phyloP scores from a whole-genome alignment of 148 eudicot genomes.

The Polygonum maritimum region DNA sequence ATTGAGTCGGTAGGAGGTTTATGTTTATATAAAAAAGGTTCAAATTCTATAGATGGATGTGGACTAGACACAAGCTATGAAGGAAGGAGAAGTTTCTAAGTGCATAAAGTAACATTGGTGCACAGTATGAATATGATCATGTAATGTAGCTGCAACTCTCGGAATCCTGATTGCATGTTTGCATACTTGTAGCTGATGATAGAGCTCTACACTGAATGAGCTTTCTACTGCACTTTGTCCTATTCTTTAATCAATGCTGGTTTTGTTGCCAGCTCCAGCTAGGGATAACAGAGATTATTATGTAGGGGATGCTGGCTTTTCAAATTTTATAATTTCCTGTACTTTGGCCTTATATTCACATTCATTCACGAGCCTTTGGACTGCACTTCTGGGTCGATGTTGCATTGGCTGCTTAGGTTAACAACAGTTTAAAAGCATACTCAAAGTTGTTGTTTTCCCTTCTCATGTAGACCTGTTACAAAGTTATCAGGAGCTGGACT shows the following conservation, averaged over 20 bases:
- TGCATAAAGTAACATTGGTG: background rate
- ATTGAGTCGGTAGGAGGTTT: background rate
- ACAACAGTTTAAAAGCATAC: too few relatives aligned
- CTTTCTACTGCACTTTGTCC: background rate
- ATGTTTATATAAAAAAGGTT: background rate
- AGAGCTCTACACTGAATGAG: background rate
- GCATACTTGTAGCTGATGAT: background rate
- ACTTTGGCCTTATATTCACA: background rate
- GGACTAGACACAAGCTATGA: too few relatives aligned
- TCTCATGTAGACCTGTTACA: constrained; percentile 61
- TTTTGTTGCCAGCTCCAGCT: background rate
- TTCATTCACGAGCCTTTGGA: background rate
- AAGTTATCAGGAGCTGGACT: constrained; percentile 91
- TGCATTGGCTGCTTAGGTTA: background rate
- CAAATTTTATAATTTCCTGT: background rate
- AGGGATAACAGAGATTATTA: background rate
- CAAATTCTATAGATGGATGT: too few relatives aligned
- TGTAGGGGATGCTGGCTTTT: too few relatives aligned
- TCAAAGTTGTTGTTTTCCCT: background rate
- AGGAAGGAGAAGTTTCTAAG: background rate
- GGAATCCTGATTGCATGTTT: background rate
- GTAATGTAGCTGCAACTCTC: background rate
- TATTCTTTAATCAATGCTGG: background rate
- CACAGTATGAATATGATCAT: background rate
- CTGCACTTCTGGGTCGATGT: background rate